Base-by-base conservation (phyloP, 192 early-diverging fungal genomes). In the Backusella sp. region DNA sequence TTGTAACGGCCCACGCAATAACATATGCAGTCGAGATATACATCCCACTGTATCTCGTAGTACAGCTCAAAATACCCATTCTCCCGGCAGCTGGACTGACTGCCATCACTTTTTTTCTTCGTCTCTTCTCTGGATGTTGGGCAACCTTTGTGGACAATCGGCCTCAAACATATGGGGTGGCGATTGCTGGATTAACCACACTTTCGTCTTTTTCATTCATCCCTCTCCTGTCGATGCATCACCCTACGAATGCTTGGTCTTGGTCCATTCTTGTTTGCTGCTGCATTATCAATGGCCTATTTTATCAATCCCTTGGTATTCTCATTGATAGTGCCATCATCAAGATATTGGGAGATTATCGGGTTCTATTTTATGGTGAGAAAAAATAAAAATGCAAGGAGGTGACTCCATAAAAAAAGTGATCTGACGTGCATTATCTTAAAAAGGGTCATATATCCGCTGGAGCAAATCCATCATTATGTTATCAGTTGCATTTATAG, bases 361-460 rank as follows among this genome's bases (percentile, higher is more conserved):
- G 73, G 11, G 68, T 68, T 12, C 30, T 79, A 41, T 70, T 79
- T 34, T 79, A 73, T 79, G 77, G 77, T 79, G 73, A 78, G 52
- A 28, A 11, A n/a, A 53, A 62, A 30, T 14, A 30, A 62, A 30
- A 56, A 56, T 23, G 42, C 42, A 56, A 56, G 21, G 53, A 7
- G 21, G 53, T 2, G 53, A 7, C 9, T 39, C 7, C 37, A 39
- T 39, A 39, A 39, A 37, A 39, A 37, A 56, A 6, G 53, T 62
- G 56, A 62, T 62, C 37, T 69, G 68, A 69, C 68, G 68, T 69
- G 68, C 68, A 69, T 69, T 39, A 69, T 69, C 68, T 69, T 21
- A 36, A 42, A 69, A 30, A 71, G 70, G 70, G 15, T 71, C 70
- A 11, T 71, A 71, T 49, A 41, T 71, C 7, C 39, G 70, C 28